Conservation (phyloP, 257 asterid species). For the Echium plantagineum region DNA sequence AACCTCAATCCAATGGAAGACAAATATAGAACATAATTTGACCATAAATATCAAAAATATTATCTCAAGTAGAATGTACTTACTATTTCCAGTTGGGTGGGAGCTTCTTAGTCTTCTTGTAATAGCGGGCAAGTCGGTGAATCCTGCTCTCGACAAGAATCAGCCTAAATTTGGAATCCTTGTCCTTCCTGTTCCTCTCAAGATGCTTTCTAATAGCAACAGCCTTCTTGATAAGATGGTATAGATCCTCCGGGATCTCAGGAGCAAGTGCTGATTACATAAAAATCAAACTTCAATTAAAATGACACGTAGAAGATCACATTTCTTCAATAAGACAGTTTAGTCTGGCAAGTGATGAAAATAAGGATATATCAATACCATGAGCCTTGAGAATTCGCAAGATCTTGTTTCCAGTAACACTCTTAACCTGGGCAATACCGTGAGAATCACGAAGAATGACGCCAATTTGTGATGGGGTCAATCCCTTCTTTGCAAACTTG, state of each 20-base stretch:
- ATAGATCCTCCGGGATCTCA: conserved; percentile 78
- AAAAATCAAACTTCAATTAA: neutral
- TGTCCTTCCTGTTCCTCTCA: conserved; percentile 89
- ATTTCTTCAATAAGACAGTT: no score
- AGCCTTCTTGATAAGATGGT: conserved; percentile 77
- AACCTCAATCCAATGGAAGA: no score
- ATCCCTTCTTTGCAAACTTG: conserved; percentile 11
- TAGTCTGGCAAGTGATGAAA: no score
- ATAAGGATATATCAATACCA: conserved; percentile 22
- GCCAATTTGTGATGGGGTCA: conserved; percentile 4
- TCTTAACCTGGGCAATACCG: conserved; percentile 7
- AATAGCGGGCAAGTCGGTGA: conserved; percentile 88
- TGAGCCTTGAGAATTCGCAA: conserved; percentile 85
- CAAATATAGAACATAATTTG: no score
- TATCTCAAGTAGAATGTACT: neutral
- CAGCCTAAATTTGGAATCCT: conserved; percentile 78
- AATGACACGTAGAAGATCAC: neutral
- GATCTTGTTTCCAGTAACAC: conserved; percentile 19
- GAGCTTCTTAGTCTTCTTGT: conserved; percentile 92
- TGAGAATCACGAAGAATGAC: conserved; percentile 3
- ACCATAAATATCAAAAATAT: no score
- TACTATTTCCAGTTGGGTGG: conserved; percentile 93
- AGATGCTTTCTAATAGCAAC: conserved; percentile 83
- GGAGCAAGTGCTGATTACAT: conserved; percentile 57
- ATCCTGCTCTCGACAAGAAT: conserved; percentile 91